Conservation (phyloP, 768 basidiomycete species). For the Tylopilus cervinicoccineus region DNA sequence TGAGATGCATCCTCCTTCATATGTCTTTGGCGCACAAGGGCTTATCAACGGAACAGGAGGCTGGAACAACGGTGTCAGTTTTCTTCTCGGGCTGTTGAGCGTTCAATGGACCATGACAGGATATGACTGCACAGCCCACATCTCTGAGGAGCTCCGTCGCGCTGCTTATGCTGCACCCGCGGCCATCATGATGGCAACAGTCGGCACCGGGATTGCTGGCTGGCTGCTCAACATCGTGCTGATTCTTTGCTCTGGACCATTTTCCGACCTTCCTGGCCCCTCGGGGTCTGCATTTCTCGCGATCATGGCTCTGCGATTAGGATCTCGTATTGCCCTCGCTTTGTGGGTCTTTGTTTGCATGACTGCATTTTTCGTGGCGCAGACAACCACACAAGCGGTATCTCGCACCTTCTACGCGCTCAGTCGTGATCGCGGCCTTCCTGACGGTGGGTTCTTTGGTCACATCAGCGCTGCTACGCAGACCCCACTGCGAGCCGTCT, state of each 20-base stretch:
- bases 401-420: constrained; percentile 60
- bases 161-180: constrained; percentile 46
- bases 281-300: constrained; percentile 54
- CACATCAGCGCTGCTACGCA: constrained; percentile 41
- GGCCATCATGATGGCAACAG: constrained; percentile 42
- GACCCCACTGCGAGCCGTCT: constrained; percentile 56
- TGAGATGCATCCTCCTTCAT: constrained; percentile 55
- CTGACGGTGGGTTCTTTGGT: constrained; percentile 57
- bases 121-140: constrained; percentile 26
- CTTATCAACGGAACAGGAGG: constrained; percentile 43
- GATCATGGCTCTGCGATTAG: constrained; percentile 54
- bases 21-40: constrained; percentile 49
- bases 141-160: constrained; percentile 46
- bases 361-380: constrained; percentile 59
- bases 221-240: constrained; percentile 67
- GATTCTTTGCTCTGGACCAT: constrained; percentile 53
- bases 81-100: constrained; percentile 43
- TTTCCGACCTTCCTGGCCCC: constrained; percentile 46
- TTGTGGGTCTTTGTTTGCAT: constrained; percentile 58
- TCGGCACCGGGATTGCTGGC: constrained; percentile 48
- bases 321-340: constrained; percentile 45
- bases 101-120: constrained; percentile 46
- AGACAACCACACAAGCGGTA: constrained; percentile 48
- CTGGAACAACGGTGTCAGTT: constrained; percentile 37
- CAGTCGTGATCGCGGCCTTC: constrained; percentile 50